Conservation (phyloP, 2,329 filamentous ascomycete species). For the Lachnellula cervina region DNA sequence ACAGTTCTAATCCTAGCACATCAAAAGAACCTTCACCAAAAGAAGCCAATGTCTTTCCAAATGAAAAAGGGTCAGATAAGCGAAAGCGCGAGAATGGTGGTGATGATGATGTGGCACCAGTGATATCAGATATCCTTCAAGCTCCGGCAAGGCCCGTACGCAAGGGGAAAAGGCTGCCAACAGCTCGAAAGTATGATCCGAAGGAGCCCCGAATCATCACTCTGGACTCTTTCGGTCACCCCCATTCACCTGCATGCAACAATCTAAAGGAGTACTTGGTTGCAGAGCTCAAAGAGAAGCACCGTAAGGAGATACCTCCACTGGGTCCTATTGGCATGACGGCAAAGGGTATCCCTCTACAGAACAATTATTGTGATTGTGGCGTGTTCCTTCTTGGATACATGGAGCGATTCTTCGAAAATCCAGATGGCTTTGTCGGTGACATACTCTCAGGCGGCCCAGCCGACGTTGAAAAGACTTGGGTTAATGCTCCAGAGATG, state of each 20-base stretch:
- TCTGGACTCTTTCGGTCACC: constrained; percentile 73
- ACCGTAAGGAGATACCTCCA: constrained; percentile 31
- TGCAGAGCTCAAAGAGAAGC: constrained; percentile 65
- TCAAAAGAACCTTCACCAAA: no score
- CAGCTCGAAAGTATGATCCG: constrained; percentile 41
- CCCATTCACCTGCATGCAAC: constrained; percentile 59
- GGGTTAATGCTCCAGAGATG: constrained; percentile 50
- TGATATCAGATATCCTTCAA: constrained; percentile 8
- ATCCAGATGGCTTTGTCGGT: constrained; percentile 65
- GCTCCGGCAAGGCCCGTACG: constrained; percentile 23
- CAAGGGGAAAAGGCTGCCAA: constrained; percentile 27
- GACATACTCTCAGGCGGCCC: constrained; percentile 58
- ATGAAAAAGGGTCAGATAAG: constrained; percentile 4
- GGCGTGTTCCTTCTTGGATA: constrained; percentile 85
- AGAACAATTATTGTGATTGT: constrained; percentile 84
- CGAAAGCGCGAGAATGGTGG: constrained; percentile 11
- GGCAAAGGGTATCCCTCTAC: constrained; percentile 69
- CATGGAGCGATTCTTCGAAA: constrained; percentile 70
- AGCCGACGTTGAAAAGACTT: constrained; percentile 38
- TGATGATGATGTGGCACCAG: neutral
- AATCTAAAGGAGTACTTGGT: constrained; percentile 72
- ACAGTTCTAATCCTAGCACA: neutral
- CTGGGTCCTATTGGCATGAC: constrained; percentile 50
- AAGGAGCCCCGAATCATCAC: constrained; percentile 70
- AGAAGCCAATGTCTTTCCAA: neutral